Percentiles rank a stretch among this genome's conserved stretches.
Conservation (phyloP, 169 alveolate genomes). For the Miamiensis avidus region DNA sequence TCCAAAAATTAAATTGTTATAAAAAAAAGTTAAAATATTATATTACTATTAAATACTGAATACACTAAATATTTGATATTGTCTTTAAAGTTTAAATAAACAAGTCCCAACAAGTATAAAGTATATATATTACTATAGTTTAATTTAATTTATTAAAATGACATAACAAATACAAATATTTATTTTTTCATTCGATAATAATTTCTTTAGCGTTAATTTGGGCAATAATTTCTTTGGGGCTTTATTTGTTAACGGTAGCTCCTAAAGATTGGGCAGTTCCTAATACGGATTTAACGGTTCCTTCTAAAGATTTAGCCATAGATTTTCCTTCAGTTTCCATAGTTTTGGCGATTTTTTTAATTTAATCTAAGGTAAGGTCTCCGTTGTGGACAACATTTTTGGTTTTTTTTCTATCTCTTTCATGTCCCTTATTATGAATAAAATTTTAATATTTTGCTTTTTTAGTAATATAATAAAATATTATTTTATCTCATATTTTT, state of each 20-base stretch:
- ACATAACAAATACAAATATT: too few relatives aligned
- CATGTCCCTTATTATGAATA: slow-evolving; percentile 19
- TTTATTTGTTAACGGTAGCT: slow-evolving; percentile 41
- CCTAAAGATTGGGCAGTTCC: slow-evolving; percentile 55
- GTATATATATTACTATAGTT: too few relatives aligned
- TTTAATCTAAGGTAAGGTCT: slow-evolving; percentile 39
- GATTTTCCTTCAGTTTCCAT: slow-evolving; percentile 35
- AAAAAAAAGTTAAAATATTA: too few relatives aligned
- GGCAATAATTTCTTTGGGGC: slow-evolving; percentile 36
- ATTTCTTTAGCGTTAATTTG: slow-evolving; percentile 41
- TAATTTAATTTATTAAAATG: too few relatives aligned
- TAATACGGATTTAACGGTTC: slow-evolving; percentile 43
- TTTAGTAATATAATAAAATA: neutral
- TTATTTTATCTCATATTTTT: too few relatives aligned
- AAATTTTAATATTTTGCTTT: too few relatives aligned
- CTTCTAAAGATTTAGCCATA: slow-evolving; percentile 50
- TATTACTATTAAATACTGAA: too few relatives aligned
- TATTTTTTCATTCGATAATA: too few relatives aligned
- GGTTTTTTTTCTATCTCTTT: slow-evolving; percentile 53
- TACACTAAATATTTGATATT: too few relatives aligned
- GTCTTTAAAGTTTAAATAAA: too few relatives aligned
- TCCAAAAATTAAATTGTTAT: too few relatives aligned
- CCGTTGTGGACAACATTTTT: slow-evolving; percentile 48
- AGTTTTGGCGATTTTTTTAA: slow-evolving; percentile 37
- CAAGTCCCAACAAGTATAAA: too few relatives aligned